Percentiles rank a stretch among this genome's conserved stretches.
Conservation (phyloP, 441 rosid genomes). For the Adansonia gregorii region DNA sequence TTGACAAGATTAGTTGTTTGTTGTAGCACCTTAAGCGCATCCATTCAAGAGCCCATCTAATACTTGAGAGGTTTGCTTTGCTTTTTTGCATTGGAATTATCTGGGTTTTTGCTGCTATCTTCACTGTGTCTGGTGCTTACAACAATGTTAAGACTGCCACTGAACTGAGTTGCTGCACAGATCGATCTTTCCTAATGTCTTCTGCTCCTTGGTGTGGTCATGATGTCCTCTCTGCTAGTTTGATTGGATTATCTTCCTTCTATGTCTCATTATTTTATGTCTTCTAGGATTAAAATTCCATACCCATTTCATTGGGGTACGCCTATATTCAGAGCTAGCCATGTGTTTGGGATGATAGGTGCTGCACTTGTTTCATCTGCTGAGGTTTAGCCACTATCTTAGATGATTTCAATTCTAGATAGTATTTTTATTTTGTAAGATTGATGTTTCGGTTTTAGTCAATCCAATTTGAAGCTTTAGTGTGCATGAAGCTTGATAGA, state of each 20-base stretch:
- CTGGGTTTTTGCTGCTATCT: conserved; percentile 93
- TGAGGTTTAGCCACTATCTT: conserved; percentile 55
- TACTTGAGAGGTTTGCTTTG: conserved; percentile 81
- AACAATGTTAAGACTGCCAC: conserved; percentile 62
- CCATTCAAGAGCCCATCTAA: conserved; percentile 33
- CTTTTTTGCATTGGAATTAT: conserved; percentile 75
- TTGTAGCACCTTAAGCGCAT: conserved; percentile 63
- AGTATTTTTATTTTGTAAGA: neutral
- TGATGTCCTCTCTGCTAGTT: conserved; percentile 17
- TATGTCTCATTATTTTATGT: conserved; percentile 12
- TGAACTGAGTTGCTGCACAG: conserved; percentile 75
- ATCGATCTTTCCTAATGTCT: conserved; percentile 68
- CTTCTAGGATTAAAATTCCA: conserved; percentile 79
- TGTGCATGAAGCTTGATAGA: neutral
- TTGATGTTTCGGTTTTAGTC: neutral
- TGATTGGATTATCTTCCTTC: neutral
- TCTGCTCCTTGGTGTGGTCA: conserved; percentile 76
- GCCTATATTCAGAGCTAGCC: conserved; percentile 89
- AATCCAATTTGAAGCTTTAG: too few relatives aligned
- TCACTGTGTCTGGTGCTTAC: conserved; percentile 91
- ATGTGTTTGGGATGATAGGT: conserved; percentile 93
- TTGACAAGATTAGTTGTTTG: conserved; percentile 28
- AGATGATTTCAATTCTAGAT: conserved; percentile 10
- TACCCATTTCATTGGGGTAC: conserved; percentile 98
- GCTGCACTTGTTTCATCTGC: conserved; percentile 88